phyloP scores from a whole-genome alignment of 1,284 basidiomycete genomes.

The Sparassis latifolia region DNA sequence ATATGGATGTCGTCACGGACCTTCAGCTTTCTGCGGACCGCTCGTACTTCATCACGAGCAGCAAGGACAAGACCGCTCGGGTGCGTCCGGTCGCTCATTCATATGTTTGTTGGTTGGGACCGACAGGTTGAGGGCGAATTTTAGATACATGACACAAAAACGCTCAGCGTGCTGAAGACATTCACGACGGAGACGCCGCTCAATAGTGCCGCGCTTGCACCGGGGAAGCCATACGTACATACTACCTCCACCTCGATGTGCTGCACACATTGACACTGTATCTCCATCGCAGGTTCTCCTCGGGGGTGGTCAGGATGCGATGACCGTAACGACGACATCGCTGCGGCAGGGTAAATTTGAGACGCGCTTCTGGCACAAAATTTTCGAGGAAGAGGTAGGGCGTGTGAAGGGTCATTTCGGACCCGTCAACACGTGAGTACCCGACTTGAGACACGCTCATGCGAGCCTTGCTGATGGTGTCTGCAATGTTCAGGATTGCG shows the following conservation, averaged over 20 bases:
- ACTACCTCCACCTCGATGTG: background rate
- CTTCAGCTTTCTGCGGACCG: slow-evolving; percentile 87
- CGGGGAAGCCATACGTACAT: slow-evolving; percentile 77
- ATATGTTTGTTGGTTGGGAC: background rate
- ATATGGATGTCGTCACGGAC: slow-evolving; percentile 84
- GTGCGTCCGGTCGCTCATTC: slow-evolving; percentile 37
- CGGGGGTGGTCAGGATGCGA: slow-evolving; percentile 97
- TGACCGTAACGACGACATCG: slow-evolving; percentile 95
- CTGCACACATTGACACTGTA: background rate
- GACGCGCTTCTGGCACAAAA: slow-evolving; percentile 97
- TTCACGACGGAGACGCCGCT: slow-evolving; percentile 92
- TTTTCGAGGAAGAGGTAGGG: slow-evolving; percentile 97
- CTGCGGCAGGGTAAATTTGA: slow-evolving; percentile 96
- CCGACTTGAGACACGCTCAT: background rate
- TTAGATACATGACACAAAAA: slow-evolving; percentile 87
- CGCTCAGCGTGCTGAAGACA: slow-evolving; percentile 88
- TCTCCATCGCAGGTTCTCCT: slow-evolving; percentile 61
- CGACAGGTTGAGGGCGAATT: background rate
- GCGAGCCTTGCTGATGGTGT: background rate
- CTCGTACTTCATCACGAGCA: slow-evolving; percentile 93
- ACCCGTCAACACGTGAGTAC: slow-evolving; percentile 89
- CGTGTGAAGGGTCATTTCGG: slow-evolving; percentile 97
- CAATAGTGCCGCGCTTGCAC: slow-evolving; percentile 89
- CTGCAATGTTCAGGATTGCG: slow-evolving; percentile 56
- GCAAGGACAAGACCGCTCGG: slow-evolving; percentile 95